Evolutionary conservation across 1,284 basidiomycete genomes (phyloP).

Genomic region (Trichosporon coremiiforme): DNA sequence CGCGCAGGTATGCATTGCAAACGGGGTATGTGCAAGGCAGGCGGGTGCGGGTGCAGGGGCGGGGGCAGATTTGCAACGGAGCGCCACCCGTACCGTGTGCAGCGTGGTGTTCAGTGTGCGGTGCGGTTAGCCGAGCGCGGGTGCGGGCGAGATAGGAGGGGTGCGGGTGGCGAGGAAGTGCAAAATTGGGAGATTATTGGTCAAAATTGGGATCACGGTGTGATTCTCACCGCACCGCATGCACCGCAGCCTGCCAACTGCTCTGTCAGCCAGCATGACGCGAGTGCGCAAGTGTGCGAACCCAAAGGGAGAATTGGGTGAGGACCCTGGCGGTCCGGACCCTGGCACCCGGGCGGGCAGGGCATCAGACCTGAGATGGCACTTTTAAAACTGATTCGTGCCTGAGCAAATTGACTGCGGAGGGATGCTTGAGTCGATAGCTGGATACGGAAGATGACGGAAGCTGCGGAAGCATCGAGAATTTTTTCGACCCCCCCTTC

Average conservation of each 20-base stretch:
- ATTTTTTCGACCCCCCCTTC: neutral
- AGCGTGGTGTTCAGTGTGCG: too few relatives aligned
- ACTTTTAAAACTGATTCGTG: neutral
- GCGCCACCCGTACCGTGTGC: neutral
- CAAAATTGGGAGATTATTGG: neutral
- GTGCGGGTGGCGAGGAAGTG: neutral
- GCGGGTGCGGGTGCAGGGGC: neutral
- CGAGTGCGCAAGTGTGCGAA: neutral
- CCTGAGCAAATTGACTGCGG: neutral
- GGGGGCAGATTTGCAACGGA: conserved; percentile 5
- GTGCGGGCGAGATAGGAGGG: neutral
- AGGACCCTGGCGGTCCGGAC: neutral
- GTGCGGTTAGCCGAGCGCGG: conserved; percentile 1
- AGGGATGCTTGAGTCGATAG: neutral
- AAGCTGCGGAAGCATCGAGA: conserved; percentile 16
- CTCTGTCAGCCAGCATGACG: neutral
- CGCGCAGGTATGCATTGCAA: neutral
- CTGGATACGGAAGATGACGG: neutral
- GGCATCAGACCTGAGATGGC: neutral
- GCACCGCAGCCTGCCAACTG: too few relatives aligned
- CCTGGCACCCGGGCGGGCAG: neutral
- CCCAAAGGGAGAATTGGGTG: neutral
- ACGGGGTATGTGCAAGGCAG: neutral
- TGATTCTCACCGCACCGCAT: neutral
- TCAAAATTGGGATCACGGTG: neutral